Conservation (phyloP, 805 yeast species). For the Yarrowia sp. region DNA sequence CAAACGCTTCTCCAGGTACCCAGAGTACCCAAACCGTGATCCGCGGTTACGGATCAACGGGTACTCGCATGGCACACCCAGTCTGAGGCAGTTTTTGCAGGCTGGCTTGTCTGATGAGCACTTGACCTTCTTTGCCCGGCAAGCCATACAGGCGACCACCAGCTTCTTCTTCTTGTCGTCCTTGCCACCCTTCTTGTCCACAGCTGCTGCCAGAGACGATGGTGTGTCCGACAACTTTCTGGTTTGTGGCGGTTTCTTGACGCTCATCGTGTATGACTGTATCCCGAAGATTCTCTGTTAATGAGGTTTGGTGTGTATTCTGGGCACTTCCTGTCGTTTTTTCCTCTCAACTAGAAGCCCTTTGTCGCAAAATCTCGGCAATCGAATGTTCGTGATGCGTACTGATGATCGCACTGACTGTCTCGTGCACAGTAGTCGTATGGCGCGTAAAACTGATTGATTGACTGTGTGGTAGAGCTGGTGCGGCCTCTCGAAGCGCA, state of each 20-base stretch:
- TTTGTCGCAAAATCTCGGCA: constrained; percentile 3
- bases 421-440: background rate
- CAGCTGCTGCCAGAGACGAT: constrained; percentile 3
- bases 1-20: constrained; percentile 46
- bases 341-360: no score
- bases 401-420: background rate
- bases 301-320: background rate
- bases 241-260: constrained; percentile 36
- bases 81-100: constrained; percentile 49
- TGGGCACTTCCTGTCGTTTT: background rate
- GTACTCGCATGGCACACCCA: constrained; percentile 49
- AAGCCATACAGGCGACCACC: constrained; percentile 50
- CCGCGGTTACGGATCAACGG: constrained; percentile 51
- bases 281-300: background rate
- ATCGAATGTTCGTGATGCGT: background rate
- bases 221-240: constrained; percentile 22
- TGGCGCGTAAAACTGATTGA: background rate
- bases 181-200: constrained; percentile 14
- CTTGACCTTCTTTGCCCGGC: constrained; percentile 51
- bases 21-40: constrained; percentile 50
- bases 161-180: constrained; percentile 44
- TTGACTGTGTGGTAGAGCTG: background rate
- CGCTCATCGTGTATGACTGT: constrained; percentile 9
- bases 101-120: constrained; percentile 52
- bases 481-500: background rate